A percentile compares a stretch with the other conserved stretches of the same genome.
These are phyloP conservation scores for Backusella liffmaniae DNA, from an alignment of 192 early-diverging fungal genomes.

Conservation along the genomic window DNA sequence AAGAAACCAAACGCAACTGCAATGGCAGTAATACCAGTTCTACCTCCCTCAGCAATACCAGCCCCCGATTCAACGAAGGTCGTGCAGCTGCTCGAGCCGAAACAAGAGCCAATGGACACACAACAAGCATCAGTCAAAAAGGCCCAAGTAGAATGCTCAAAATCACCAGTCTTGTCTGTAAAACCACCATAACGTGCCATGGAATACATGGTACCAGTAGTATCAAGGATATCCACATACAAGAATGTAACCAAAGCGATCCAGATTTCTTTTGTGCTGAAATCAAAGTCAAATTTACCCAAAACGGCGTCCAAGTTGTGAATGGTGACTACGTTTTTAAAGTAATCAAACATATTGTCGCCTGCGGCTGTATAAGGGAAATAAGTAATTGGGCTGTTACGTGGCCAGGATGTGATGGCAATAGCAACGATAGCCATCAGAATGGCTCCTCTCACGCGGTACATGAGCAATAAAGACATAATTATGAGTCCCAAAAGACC, in stretches of 20 bases:
- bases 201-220: conserved; percentile 81
- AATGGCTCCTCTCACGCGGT: conserved; percentile 68
- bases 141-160: conserved; percentile 70
- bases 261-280: conserved; percentile 63
- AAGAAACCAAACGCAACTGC: conserved; percentile 68
- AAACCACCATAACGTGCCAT: conserved; percentile 85
- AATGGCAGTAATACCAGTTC: conserved; percentile 74
- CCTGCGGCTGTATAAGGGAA: conserved; percentile 67
- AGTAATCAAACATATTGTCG: conserved; percentile 63
- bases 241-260: conserved; percentile 79
- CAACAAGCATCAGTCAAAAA: conserved; percentile 70
- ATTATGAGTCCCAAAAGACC: conserved; percentile 63
- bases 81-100: conserved; percentile 60
- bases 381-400: conserved; percentile 66
- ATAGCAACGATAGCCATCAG: conserved; percentile 69
- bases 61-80: conserved; percentile 83
- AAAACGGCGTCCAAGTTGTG: conserved; percentile 39
- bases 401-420: conserved; percentile 75
- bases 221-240: conserved; percentile 85
- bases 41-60: conserved; percentile 78
- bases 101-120: conserved; percentile 62
- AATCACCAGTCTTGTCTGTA: conserved; percentile 71
- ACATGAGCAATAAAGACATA: conserved; percentile 60
- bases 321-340: conserved; percentile 58
- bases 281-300: conserved; percentile 61